Evolutionary conservation across 345 rosid species (phyloP), one percentile per base, ranked within the genome.

Genomic region (Cardiospermum halicacabum): DNA sequence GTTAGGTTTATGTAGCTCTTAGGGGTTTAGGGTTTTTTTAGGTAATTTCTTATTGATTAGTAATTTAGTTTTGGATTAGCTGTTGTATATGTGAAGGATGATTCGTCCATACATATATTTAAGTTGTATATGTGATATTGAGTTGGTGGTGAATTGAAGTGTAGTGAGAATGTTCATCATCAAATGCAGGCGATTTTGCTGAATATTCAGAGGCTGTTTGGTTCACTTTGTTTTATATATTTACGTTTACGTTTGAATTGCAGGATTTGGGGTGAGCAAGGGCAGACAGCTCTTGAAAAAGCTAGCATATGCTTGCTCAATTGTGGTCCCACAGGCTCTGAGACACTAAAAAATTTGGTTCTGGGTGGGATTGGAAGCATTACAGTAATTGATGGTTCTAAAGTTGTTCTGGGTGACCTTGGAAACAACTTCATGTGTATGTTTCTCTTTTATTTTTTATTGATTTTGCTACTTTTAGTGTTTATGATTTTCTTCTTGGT

Each of bases 261-360:
- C 62, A 91, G 99, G 88, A 91, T 94, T 58, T 91, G 99, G 96
- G 99, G 99, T 26, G 96, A 94, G 74, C 78, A 86, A 84, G 96
- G 99, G 58, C 97, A 89, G 75, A 75, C 88, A 3, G 95, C 92
- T 34, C 77, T 94, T 4, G 99, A 91, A 77, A 85, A 87, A 54
- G 88, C 97, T 48, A 88, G 96, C 57, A 84, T 91, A 66, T 94
- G 99, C 79, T 82, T 88, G 75, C 95, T 94, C 56, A 94, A 91
- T 64, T 94, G 99, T 74, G 97, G 99, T 42, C 99, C 99, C 43
- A 91, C 99, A 4, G 97, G 99, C 43, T 90, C 99, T 0, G 99
- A 94, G 79, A 90, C 97, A 3, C 69, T 94, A 73, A 94, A 94
- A 69, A 94, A 94, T 77, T 89, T 94, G 67, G 99, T 94, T 49